phyloP scores from a whole-genome alignment of 805 yeast genomes.

The Candida boleticola region DNA sequence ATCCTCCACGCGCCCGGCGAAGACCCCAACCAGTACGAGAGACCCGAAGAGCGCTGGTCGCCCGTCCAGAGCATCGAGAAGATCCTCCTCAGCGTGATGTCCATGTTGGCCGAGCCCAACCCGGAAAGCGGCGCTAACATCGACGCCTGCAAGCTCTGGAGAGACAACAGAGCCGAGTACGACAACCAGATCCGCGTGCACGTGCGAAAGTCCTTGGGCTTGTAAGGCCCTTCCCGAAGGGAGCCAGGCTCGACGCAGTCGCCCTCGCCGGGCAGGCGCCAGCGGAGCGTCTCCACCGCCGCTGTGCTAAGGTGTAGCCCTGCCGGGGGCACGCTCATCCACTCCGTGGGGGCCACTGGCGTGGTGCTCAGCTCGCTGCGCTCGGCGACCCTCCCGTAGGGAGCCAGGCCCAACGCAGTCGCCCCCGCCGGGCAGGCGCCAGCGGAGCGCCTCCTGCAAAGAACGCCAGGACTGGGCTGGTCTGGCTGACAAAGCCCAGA shows the following conservation, averaged over 20 bases:
- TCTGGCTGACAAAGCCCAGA: too few species aligned
- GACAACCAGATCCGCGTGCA: slow-evolving; percentile 62
- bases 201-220: slow-evolving; percentile 70
- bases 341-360: too few species aligned
- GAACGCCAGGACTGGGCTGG: too few species aligned
- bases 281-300: too few species aligned
- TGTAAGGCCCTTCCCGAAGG: slow-evolving; percentile 27
- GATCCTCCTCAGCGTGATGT: slow-evolving; percentile 85
- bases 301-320: too few species aligned
- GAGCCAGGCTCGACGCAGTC: not conserved
- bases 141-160: slow-evolving; percentile 81
- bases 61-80: slow-evolving; percentile 98
- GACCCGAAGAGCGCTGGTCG: slow-evolving; percentile 96
- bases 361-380: too few species aligned
- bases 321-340: too few species aligned
- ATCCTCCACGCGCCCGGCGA: slow-evolving; percentile 96
- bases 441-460: too few species aligned
- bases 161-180: slow-evolving; percentile 74
- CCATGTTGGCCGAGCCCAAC: slow-evolving; percentile 97
- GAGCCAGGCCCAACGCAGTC: too few species aligned
- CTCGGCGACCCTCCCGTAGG: too few species aligned
- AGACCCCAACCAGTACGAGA: slow-evolving; percentile 93
- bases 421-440: too few species aligned
- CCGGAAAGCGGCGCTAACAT: slow-evolving; percentile 93
- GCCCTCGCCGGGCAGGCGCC: not conserved